Evolutionary conservation across 805 yeast genomes (phyloP), one percentile per base, ranked within the genome.

Genomic region (Kazachstania bromeliacearum): DNA sequence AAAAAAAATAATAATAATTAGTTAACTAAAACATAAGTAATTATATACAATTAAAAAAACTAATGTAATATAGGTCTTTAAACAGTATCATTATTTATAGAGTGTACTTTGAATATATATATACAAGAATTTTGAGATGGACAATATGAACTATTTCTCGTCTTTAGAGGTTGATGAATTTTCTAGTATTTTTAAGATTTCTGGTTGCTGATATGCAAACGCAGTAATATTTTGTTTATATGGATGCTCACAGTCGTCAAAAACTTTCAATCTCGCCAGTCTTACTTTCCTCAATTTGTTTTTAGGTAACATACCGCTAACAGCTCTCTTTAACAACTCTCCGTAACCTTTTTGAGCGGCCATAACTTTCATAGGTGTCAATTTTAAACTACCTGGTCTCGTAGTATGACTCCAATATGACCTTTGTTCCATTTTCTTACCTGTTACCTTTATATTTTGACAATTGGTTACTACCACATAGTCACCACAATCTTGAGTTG

Each of bases 391-490:
- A 32, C 98, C 98, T 3, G 97, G 97, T 49, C 82, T 76, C 4
- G 81, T 74, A 22, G 88, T 79, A 60, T 94, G 99, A 39, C 83
- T 71, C 80, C 94, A 80, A 64, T 92, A 92, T 7, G 77, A 69
- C 60, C 84, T 88, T 38, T 87, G 78, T 38, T 75, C 63, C 51
- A 88, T 58, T 59, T 92, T 89, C 42, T 77, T 79, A 44, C 97
- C 97, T 0, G 96, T 78, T n/a, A 81, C 68, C 47, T 77, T 78
- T 51, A 92, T 59, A 45, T 76, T 75, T 40, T 84, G 72, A 53
- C 96, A 87, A 64, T 92, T 94, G 10, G 96, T 83, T 2, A 89
- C 96, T 9, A 92, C 97, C 9, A 92, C 96, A 54, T 88, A 92
- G 61, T 92, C 99, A 10, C 99, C 99, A 45, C 79, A 76, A 63